Conservation (phyloP, 1,139 yeast species). For the Magnusiomyces sp. region DNA sequence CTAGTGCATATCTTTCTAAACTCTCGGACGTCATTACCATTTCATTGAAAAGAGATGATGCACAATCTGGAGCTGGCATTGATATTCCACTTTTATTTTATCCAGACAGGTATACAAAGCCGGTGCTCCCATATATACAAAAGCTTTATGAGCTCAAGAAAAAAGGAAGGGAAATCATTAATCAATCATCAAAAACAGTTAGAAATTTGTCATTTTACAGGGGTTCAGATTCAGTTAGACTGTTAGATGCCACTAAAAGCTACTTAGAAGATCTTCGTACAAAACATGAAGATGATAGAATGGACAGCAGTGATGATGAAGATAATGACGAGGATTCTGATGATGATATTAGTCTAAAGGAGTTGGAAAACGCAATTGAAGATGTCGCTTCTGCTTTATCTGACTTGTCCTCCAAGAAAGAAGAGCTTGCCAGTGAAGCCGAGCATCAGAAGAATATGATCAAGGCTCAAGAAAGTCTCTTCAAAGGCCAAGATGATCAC, state of each 20-base stretch:
- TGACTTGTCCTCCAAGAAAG: constrained; percentile 10
- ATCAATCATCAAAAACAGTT: background rate
- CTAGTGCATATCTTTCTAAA: constrained; percentile 25
- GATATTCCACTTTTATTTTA: constrained; percentile 34
- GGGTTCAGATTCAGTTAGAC: constrained; percentile 4
- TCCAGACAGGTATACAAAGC: constrained; percentile 39
- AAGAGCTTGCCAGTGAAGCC: constrained; percentile 14
- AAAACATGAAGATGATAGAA: background rate
- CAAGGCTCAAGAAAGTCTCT: background rate
- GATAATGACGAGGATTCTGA: constrained; percentile 20
- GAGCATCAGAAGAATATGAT: constrained; percentile 13
- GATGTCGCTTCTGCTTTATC: constrained; percentile 16
- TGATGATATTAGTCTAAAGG: constrained; percentile 16
- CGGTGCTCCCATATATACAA: constrained; percentile 22
- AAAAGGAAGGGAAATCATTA: constrained; percentile 22
- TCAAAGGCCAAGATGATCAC: constrained; percentile 2
- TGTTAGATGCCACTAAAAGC: constrained; percentile 32
- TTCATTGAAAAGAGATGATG: constrained; percentile 32
- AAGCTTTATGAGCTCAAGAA: constrained; percentile 17
- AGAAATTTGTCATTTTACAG: constrained; percentile 4
- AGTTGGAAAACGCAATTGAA: constrained; percentile 13
- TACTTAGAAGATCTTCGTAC: constrained; percentile 25
- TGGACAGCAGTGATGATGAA: background rate
- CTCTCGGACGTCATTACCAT: constrained; percentile 37
- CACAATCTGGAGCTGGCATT: constrained; percentile 31